Conservation (phyloP, 2,329 filamentous ascomycete genomes). For the Monilinia fructigena region DNA sequence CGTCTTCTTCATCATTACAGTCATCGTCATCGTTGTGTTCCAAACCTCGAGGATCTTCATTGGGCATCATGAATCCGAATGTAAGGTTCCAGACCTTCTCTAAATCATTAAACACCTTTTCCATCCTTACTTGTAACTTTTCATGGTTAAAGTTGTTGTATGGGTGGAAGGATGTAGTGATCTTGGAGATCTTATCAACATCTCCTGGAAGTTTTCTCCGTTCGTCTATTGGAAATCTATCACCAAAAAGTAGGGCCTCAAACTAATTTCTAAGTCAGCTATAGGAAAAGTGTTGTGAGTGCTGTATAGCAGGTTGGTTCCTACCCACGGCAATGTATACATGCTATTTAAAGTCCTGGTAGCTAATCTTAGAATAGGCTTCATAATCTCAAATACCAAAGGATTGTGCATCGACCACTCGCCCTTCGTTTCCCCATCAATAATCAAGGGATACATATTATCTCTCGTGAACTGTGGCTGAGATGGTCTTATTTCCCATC, state of each 20-base stretch:
- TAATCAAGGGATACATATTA: conserved; percentile 24
- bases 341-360: conserved; percentile 30
- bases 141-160: background rate
- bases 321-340: conserved; percentile 28
- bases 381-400: conserved; percentile 28
- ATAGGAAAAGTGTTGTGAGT: rapidly evolving
- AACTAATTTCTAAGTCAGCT: background rate
- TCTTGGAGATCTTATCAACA: background rate
- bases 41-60: conserved; percentile 23
- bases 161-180: background rate
- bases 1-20: background rate
- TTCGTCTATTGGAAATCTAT: background rate
- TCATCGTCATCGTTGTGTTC: background rate
- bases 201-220: background rate
- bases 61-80: conserved; percentile 24
- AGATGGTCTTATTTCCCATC: conserved; percentile 23
- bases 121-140: background rate
- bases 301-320: background rate
- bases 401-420: conserved; percentile 27
- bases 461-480: conserved; percentile 12
- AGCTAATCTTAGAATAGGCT: conserved; percentile 34
- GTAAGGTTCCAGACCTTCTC: conserved; percentile 4
- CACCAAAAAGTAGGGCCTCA: background rate
- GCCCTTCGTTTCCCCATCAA: conserved; percentile 14
- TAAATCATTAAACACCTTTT: background rate